Evolutionary conservation across 169 alveolate genomes (phyloP).

Genomic region (Plasmodium fragile): DNA sequence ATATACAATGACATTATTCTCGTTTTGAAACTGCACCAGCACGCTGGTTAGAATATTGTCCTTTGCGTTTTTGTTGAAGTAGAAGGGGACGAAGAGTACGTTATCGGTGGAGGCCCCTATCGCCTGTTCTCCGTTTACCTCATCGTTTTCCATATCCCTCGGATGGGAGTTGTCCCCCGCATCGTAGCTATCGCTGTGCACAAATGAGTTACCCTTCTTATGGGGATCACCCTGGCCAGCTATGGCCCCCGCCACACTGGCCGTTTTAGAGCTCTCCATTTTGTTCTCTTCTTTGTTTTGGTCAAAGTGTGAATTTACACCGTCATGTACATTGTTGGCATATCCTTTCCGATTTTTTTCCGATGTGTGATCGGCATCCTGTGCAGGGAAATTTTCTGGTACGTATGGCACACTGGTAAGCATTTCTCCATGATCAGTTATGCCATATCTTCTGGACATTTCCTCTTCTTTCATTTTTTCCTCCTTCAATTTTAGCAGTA

Average conservation of each 20-base stretch:
- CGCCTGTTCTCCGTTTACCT: background rate
- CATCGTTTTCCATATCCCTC: background rate
- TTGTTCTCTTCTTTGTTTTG: background rate
- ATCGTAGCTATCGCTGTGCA: background rate
- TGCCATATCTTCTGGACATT: background rate
- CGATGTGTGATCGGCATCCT: background rate
- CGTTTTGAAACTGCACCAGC: slow-evolving; percentile 39
- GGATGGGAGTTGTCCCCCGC: background rate
- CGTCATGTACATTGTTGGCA: background rate
- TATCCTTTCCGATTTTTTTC: background rate
- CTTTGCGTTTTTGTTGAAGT: slow-evolving; percentile 71
- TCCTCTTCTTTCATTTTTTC: slow-evolving; percentile 51
- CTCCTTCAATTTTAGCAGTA: slow-evolving; percentile 59
- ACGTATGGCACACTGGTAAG: background rate
- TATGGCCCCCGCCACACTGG: background rate
- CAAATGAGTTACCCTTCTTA: background rate
- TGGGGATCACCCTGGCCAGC: background rate
- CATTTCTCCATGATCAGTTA: background rate
- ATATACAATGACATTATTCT: slow-evolving; percentile 8
- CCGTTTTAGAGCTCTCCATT: background rate
- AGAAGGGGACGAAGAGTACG: slow-evolving; percentile 59
- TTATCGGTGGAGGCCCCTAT: background rate
- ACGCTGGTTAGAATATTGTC: slow-evolving; percentile 68
- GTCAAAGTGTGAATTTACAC: background rate
- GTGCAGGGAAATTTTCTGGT: background rate